Evolutionary conservation across 768 basidiomycete species (phyloP).

Genomic region (Boletus coccyginus): DNA sequence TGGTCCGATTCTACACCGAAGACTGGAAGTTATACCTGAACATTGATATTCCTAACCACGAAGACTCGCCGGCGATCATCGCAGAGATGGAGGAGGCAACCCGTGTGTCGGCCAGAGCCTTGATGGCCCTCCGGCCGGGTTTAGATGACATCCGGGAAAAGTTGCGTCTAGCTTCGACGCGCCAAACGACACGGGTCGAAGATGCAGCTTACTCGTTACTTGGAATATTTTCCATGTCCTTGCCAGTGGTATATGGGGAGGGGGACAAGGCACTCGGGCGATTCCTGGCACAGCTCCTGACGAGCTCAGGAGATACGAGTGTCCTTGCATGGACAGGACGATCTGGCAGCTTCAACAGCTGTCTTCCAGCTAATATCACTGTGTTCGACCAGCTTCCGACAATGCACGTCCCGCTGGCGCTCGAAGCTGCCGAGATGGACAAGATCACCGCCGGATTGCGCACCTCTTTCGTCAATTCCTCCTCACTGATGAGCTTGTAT

Average conservation of each 20-base stretch:
- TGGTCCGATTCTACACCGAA: neutral
- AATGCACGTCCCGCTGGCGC: neutral
- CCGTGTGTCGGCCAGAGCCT: neutral
- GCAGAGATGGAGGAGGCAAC: neutral
- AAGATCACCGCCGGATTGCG: neutral
- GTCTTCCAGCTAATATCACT: neutral
- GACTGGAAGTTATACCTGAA: neutral
- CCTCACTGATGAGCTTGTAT: neutral
- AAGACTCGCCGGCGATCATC: neutral
- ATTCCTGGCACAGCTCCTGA: neutral
- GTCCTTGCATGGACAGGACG: neutral
- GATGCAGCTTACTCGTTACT: neutral
- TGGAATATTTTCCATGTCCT: neutral
- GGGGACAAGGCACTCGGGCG: neutral
- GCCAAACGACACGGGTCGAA: neutral
- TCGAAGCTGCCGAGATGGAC: neutral
- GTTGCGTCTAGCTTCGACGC: neutral
- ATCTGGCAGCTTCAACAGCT: neutral
- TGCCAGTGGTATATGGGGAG: neutral
- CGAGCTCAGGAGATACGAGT: neutral
- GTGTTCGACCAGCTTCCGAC: neutral
- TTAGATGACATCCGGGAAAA: neutral
- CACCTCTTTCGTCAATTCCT: neutral
- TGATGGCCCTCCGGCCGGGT: neutral
- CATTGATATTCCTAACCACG: neutral